Evolutionary conservation across 176 grass and related monocot genomes (phyloP).

Genomic region (Alloteropsis semialata): DNA sequence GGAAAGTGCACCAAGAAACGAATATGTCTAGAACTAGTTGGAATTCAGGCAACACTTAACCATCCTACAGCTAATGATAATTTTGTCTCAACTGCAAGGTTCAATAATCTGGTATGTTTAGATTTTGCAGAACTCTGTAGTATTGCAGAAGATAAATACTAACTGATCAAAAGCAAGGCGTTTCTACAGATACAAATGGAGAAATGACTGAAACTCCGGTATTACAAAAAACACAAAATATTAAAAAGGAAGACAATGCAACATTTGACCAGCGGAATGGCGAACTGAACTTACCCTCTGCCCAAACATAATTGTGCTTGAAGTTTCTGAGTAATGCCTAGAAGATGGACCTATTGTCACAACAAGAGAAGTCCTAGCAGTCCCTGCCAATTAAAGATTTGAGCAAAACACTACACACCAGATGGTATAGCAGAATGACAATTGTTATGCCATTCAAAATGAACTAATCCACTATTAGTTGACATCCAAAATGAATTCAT

Average conservation of each 20-base stretch:
- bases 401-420: neutral
- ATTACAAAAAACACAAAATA: constrained; percentile 1
- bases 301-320: constrained; percentile 91
- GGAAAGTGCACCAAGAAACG: neutral
- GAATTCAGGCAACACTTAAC: constrained; percentile 7
- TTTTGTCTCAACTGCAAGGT: neutral
- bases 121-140: neutral
- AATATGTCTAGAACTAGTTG: neutral
- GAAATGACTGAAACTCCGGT: constrained; percentile 5
- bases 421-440: neutral
- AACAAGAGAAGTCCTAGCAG: constrained; percentile 93
- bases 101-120: neutral
- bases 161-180: neutral
- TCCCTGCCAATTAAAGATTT: constrained; percentile 50
- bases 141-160: neutral
- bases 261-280: neutral
- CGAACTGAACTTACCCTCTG: constrained; percentile 70
- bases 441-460: neutral
- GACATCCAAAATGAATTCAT: neutral
- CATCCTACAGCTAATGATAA: constrained; percentile 1
- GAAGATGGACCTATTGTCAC: constrained; percentile 89
- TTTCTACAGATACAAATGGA: constrained; percentile 22
- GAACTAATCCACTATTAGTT: neutral
- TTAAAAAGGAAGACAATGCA: neutral
- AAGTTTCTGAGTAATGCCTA: constrained; percentile 91